Conservation (phyloP, 495 filamentous ascomycete genomes). For the Clohesyomyces aquaticus region DNA sequence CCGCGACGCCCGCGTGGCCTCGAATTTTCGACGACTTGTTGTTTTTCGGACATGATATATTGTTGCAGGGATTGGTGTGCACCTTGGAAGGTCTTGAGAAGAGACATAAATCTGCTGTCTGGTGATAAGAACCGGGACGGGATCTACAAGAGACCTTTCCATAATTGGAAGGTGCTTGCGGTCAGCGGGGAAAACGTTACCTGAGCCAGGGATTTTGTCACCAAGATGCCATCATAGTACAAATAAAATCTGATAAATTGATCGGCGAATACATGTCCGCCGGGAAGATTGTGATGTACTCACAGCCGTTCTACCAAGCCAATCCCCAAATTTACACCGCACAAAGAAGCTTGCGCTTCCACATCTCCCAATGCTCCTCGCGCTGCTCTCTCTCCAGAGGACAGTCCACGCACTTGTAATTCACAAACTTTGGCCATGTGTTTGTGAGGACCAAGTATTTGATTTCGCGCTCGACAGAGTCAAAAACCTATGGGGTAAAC, state of each 20-base stretch:
- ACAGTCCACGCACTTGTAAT: conserved; percentile 26
- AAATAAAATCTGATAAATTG: not conserved
- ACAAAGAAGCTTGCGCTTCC: conserved; percentile 11
- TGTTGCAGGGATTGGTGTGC: too few relatives aligned
- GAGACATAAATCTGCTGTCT: too few relatives aligned
- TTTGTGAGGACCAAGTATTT: conserved; percentile 72
- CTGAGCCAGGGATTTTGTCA: not conserved
- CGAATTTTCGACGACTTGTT: not conserved
- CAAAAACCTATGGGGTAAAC: conserved; percentile 61
- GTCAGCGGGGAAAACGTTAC: too few relatives aligned
- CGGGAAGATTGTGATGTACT: too few relatives aligned
- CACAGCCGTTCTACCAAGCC: too few relatives aligned
- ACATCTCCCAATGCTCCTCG: not conserved
- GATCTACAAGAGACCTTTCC: not conserved
- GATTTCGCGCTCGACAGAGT: conserved; percentile 62
- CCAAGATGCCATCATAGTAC: not conserved
- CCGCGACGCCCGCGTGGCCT: not conserved
- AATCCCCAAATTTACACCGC: not conserved
- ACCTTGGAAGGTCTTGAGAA: too few relatives aligned
- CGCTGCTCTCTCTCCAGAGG: conserved; percentile 30
- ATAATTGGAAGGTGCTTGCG: not conserved
- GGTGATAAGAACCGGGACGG: not conserved
- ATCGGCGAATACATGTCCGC: not conserved
- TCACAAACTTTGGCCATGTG: conserved; percentile 70
- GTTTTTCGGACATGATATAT: not conserved